Percentiles rank a stretch among this genome's conserved stretches.
Evolutionary conservation across 768 basidiomycete genomes (phyloP).

Genomic region (Tylopilus sp.): DNA sequence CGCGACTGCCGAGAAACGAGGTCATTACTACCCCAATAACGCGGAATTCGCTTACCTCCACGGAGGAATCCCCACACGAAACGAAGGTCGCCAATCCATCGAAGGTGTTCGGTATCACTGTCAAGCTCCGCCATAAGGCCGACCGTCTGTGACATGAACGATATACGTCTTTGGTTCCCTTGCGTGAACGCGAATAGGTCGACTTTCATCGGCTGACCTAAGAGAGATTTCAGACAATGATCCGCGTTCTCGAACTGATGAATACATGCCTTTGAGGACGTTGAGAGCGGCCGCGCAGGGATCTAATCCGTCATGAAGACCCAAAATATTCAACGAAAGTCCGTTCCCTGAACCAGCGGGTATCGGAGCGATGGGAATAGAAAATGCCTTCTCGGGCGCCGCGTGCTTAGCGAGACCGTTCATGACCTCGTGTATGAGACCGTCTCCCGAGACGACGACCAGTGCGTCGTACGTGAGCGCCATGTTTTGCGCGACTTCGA

Average conservation of each 20-base stretch:
- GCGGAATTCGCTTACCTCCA: constrained; percentile 46
- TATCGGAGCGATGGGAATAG: constrained; percentile 70
- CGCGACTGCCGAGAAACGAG: constrained; percentile 45
- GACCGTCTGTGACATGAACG: constrained; percentile 80
- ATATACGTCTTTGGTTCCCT: constrained; percentile 55
- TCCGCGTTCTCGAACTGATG: neutral
- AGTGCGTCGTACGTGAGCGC: constrained; percentile 66
- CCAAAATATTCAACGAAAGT: constrained; percentile 68
- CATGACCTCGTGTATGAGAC: constrained; percentile 76
- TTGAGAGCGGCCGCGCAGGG: constrained; percentile 72
- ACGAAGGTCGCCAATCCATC: constrained; percentile 84
- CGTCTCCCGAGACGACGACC: constrained; percentile 78
- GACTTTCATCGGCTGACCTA: constrained; percentile 69
- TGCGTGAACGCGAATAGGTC: constrained; percentile 81
- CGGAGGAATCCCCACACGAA: constrained; percentile 72
- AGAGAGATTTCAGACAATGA: neutral
- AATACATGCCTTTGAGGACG: constrained; percentile 62
- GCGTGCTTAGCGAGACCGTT: constrained; percentile 76
- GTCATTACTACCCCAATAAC: neutral
- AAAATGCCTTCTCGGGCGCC: constrained; percentile 57
- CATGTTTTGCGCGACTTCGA: constrained; percentile 56
- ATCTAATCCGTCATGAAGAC: constrained; percentile 65
- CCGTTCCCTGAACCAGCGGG: constrained; percentile 85
- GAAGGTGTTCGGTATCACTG: constrained; percentile 75
- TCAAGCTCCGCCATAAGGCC: constrained; percentile 87